phyloP scores from a whole-genome alignment of 306 rosid genomes.

The Aeschynomene evenia region DNA sequence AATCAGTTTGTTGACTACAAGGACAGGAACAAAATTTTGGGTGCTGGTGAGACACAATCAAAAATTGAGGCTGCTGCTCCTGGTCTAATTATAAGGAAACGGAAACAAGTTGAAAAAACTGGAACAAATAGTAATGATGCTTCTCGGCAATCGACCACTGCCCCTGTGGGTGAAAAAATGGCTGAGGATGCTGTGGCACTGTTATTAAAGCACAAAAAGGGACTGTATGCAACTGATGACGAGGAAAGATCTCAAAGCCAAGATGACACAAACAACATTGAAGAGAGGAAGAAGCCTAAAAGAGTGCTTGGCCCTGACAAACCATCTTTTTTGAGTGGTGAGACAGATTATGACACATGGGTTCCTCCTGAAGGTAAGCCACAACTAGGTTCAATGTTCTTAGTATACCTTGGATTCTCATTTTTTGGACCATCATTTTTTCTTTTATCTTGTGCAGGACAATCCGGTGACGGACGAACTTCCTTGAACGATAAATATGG shows the following conservation, averaged over 20 bases:
- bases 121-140: constrained; percentile 39
- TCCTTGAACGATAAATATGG: constrained; percentile 79
- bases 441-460: constrained; percentile 61
- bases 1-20: constrained; percentile 80
- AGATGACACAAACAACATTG: constrained; percentile 34
- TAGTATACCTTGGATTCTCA: not conserved
- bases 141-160: constrained; percentile 43
- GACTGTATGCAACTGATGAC: constrained; percentile 51
- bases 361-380: constrained; percentile 85
- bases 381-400: constrained; percentile 12
- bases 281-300: constrained; percentile 52
- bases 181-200: constrained; percentile 98
- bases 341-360: constrained; percentile 66
- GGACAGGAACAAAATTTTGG: constrained; percentile 69
- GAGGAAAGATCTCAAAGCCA: constrained; percentile 44
- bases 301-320: constrained; percentile 87
- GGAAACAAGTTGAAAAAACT: constrained; percentile 61
- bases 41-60: constrained; percentile 38
- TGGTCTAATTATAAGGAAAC: constrained; percentile 84
- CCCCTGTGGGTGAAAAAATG: constrained; percentile 50
- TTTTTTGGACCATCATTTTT: constrained; percentile 8
- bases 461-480: constrained; percentile 93
- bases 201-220: constrained; percentile 71
- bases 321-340: constrained; percentile 64
- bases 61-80: constrained; percentile 81